These are phyloP conservation scores for Elsinoe arachidis DNA, from an alignment of 2,329 filamentous ascomycete species.

Conservation along the genomic window DNA sequence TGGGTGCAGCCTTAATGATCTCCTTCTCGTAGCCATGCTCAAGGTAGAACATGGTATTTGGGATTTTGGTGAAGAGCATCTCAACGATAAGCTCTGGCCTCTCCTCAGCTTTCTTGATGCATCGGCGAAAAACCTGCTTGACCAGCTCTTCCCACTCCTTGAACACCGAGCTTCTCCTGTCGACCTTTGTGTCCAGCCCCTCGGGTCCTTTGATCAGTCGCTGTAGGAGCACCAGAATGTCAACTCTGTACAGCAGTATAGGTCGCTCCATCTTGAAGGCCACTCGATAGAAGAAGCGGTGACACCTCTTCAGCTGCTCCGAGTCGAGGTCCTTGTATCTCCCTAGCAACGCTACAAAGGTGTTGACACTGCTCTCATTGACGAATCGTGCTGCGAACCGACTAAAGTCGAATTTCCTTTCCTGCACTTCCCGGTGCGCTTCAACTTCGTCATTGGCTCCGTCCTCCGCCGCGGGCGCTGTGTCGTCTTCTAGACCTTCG, in stretches of 20 bases:
- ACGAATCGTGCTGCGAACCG: slow-evolving; percentile 74
- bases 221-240: slow-evolving; percentile 81
- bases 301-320: slow-evolving; percentile 78
- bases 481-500: slow-evolving; percentile 36
- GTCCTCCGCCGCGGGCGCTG: slow-evolving; percentile 49
- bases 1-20: slow-evolving; percentile 53
- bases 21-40: slow-evolving; percentile 87
- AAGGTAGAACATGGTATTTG: slow-evolving; percentile 72
- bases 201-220: slow-evolving; percentile 86
- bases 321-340: slow-evolving; percentile 74
- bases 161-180: slow-evolving; percentile 41
- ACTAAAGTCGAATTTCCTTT: slow-evolving; percentile 90
- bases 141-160: slow-evolving; percentile 88
- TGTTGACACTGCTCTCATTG: slow-evolving; percentile 77
- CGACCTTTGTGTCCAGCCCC: slow-evolving; percentile 52
- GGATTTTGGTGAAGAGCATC: slow-evolving; percentile 89
- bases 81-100: slow-evolving; percentile 74
- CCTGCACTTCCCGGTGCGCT: slow-evolving; percentile 62
- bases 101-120: slow-evolving; percentile 76
- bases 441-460: slow-evolving; percentile 61
- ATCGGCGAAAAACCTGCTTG: slow-evolving; percentile 71
- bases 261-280: slow-evolving; percentile 92
- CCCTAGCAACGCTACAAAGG: slow-evolving; percentile 70
- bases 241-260: slow-evolving; percentile 79
- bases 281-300: slow-evolving; percentile 87